These are phyloP conservation scores for Penicillium brevicompactum DNA, from an alignment of 2,329 filamentous ascomycete genomes.

Conservation along the genomic window DNA sequence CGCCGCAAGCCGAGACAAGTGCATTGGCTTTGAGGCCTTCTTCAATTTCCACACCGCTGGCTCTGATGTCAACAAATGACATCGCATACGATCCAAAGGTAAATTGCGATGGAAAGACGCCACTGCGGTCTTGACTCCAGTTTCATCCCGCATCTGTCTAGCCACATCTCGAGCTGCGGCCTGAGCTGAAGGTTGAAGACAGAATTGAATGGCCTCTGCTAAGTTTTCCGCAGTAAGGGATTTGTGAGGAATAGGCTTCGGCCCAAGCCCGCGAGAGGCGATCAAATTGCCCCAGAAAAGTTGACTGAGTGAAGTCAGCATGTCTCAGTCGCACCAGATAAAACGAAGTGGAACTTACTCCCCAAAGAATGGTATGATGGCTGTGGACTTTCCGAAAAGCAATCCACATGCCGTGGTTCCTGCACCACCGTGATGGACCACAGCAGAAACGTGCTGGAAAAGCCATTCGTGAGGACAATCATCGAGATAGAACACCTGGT, in stretches of 20 bases:
- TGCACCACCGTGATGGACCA: conserved; percentile 60
- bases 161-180: conserved; percentile 39
- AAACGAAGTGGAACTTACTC: conserved; percentile 35
- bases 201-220: conserved; percentile 48
- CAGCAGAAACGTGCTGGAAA: conserved; percentile 55
- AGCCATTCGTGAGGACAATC: conserved; percentile 61
- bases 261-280: conserved; percentile 50
- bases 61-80: conserved; percentile 19
- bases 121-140: conserved; percentile 43
- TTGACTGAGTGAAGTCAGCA: conserved; percentile 34
- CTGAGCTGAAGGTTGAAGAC: conserved; percentile 39
- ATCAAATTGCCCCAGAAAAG: conserved; percentile 58
- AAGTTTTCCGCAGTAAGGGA: conserved; percentile 47
- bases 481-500: conserved; percentile 50
- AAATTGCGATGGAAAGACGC: conserved; percentile 46
- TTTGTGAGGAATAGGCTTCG: conserved; percentile 50
- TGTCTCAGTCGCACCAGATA: too few relatives aligned
- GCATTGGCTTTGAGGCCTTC: conserved; percentile 10
- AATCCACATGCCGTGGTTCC: conserved; percentile 59
- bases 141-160: conserved; percentile 42
- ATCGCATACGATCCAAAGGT: conserved; percentile 22
- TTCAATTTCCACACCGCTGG: conserved; percentile 32
- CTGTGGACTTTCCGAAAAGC: conserved; percentile 51
- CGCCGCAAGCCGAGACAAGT: conserved; percentile 23
- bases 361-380: conserved; percentile 60